A percentile compares a stretch with the other conserved stretches of the same genome.
These are phyloP conservation scores for Erysimum pusillum DNA, from an alignment of 441 rosid species.

Conservation along the genomic window DNA sequence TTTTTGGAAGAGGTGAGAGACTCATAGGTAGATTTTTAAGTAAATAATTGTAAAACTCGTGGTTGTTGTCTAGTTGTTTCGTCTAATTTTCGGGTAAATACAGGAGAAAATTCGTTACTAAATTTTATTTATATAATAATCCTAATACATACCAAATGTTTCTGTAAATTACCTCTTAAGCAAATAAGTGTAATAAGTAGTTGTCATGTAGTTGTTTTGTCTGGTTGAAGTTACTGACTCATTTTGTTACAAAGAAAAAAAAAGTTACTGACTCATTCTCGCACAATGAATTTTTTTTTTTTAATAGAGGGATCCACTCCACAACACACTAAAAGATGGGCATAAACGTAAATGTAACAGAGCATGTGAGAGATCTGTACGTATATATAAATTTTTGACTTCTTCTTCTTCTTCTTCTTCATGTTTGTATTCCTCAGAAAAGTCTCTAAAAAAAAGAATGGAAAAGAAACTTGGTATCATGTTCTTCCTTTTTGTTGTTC, in stretches of 20 bases:
- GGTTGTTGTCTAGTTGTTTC: neutral
- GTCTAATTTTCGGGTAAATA: neutral
- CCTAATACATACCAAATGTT: neutral
- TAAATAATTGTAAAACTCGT: neutral
- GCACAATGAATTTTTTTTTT: neutral
- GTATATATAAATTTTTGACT: constrained; percentile 39
- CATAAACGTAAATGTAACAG: constrained; percentile 31
- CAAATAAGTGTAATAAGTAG: neutral
- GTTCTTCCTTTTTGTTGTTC: constrained; percentile 28
- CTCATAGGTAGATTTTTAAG: neutral
- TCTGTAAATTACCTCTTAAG: neutral
- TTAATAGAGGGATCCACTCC: constrained; percentile 29
- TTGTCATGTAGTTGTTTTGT: constrained; percentile 40
- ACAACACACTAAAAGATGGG: constrained; percentile 32
- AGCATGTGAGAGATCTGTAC: constrained; percentile 41
- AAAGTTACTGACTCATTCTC: constrained; percentile 23
- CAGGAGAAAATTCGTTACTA: neutral
- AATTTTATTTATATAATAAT: no score
- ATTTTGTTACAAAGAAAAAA: neutral
- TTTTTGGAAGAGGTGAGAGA: neutral
- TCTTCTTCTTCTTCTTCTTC: constrained; percentile 1
- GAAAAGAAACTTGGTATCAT: constrained; percentile 30
- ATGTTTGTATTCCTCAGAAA: constrained; percentile 20
- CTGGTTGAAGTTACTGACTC: constrained; percentile 29
- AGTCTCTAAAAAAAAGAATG: constrained; percentile 34